Conservation (phyloP, 2,329 filamentous ascomycete species). For the Colletotrichum sojae region DNA sequence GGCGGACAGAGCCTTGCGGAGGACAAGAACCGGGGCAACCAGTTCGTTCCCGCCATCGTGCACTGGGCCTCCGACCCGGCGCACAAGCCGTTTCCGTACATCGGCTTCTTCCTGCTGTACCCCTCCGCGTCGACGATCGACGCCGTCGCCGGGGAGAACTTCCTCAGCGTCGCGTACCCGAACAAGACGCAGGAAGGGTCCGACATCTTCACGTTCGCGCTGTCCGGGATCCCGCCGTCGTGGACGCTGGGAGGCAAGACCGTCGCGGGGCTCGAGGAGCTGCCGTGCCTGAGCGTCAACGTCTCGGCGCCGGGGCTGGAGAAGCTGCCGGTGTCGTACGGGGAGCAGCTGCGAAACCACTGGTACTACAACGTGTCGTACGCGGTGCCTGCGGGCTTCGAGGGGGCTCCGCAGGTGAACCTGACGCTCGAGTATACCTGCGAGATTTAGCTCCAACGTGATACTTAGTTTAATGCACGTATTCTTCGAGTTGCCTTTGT, state of each 20-base stretch:
- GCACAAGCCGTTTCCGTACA: constrained; percentile 56
- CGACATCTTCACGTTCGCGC: constrained; percentile 55
- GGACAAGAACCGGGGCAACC: constrained; percentile 53
- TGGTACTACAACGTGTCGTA: constrained; percentile 63
- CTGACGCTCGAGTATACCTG: constrained; percentile 52
- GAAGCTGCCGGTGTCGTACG: constrained; percentile 54
- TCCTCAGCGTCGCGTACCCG: constrained; percentile 54
- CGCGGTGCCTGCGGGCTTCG: constrained; percentile 55
- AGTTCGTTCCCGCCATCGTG: constrained; percentile 61
- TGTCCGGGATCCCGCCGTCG: constrained; percentile 54
- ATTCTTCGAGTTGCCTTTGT: background rate
- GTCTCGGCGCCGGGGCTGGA: constrained; percentile 55
- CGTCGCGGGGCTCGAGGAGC: constrained; percentile 49
- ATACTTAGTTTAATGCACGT: background rate
- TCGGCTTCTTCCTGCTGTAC: constrained; percentile 57
- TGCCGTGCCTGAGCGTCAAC: constrained; percentile 57
- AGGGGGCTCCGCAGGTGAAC: constrained; percentile 54
- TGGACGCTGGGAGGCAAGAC: constrained; percentile 53
- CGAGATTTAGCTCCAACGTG: background rate
- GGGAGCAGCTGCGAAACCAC: constrained; percentile 55
- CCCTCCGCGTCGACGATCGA: constrained; percentile 59
- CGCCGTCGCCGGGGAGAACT: constrained; percentile 53
- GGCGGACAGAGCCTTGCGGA: constrained; percentile 56
- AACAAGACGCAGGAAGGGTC: constrained; percentile 56
- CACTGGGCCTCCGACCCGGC: constrained; percentile 60